These are phyloP conservation scores for Trichocladium antarcticum DNA, from an alignment of 495 filamentous ascomycete genomes.

Conservation along the genomic window DNA sequence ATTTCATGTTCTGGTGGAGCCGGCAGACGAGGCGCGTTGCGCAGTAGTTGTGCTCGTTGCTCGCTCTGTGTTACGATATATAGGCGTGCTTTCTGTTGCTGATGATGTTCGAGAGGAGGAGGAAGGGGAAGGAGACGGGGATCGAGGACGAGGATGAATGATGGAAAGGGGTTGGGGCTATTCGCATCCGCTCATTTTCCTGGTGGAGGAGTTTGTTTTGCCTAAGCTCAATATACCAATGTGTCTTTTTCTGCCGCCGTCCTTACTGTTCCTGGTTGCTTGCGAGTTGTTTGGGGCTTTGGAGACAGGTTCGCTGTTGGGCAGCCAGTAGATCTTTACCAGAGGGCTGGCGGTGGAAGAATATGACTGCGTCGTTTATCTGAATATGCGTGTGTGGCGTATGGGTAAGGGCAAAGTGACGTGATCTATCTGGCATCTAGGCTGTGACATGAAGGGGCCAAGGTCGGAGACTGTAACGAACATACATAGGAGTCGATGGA, in stretches of 20 bases:
- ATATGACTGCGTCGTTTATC: too few species aligned
- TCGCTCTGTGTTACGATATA: slow-evolving; percentile 4
- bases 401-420: too few species aligned
- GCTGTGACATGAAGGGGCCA: too few species aligned
- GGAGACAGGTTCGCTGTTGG: too few species aligned
- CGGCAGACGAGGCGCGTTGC: background rate
- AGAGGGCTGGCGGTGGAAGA: too few species aligned
- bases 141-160: background rate
- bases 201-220: slow-evolving; percentile 1
- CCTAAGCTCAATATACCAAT: slow-evolving; percentile 4
- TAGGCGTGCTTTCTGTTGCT: background rate
- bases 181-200: background rate
- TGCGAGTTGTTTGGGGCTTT: too few species aligned
- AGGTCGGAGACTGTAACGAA: too few species aligned
- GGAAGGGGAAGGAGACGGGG: background rate
- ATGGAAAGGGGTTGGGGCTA: background rate
- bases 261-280: background rate
- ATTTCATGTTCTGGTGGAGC: background rate
- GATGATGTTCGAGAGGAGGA: background rate
- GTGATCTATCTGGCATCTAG: too few species aligned
- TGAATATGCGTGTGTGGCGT: too few species aligned
- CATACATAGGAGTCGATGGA: too few species aligned
- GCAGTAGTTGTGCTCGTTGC: background rate
- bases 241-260: background rate
- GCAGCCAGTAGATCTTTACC: too few species aligned